Percentiles rank a stretch among this genome's conserved stretches.
phyloP scores from a whole-genome alignment of 768 basidiomycete species.

The Auricularia heimuer region DNA sequence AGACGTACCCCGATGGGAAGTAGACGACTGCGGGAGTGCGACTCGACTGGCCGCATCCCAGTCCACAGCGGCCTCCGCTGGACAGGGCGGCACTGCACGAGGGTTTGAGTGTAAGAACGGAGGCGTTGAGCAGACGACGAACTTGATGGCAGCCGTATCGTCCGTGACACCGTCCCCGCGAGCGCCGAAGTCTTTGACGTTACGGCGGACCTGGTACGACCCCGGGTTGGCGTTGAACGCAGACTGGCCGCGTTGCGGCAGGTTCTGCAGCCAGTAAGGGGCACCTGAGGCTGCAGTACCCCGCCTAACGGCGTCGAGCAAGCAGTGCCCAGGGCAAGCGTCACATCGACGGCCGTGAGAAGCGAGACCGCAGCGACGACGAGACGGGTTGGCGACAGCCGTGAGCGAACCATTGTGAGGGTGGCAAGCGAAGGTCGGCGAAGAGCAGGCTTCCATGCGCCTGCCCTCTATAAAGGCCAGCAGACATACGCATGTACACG shows the following conservation, averaged over 20 bases:
- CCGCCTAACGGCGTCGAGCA: not conserved
- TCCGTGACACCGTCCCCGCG: constrained; percentile 5
- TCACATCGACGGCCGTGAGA: not conserved
- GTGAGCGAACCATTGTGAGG: not conserved
- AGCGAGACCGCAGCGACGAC: not conserved
- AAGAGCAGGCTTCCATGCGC: not conserved
- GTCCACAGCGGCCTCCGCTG: not conserved
- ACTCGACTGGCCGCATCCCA: not conserved
- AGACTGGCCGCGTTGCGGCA: not conserved
- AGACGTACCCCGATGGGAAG: not conserved
- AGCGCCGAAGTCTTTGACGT: constrained; percentile 9
- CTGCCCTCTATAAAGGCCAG: too few relatives aligned
- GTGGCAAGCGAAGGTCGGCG: not conserved
- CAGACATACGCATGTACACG: not conserved
- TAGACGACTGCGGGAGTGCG: not conserved
- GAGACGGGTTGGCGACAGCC: not conserved
- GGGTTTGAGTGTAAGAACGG: not conserved
- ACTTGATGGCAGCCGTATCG: constrained; percentile 8
- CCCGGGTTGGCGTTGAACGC: not conserved
- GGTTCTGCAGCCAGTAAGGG: not conserved
- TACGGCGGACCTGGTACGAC: constrained; percentile 4
- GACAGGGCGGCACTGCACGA: not conserved
- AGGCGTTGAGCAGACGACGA: not conserved
- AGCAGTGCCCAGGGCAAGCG: not conserved
- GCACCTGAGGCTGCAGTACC: not conserved